Conservation (phyloP, 2,329 filamentous ascomycete genomes). For the Penicillium occitanis region DNA sequence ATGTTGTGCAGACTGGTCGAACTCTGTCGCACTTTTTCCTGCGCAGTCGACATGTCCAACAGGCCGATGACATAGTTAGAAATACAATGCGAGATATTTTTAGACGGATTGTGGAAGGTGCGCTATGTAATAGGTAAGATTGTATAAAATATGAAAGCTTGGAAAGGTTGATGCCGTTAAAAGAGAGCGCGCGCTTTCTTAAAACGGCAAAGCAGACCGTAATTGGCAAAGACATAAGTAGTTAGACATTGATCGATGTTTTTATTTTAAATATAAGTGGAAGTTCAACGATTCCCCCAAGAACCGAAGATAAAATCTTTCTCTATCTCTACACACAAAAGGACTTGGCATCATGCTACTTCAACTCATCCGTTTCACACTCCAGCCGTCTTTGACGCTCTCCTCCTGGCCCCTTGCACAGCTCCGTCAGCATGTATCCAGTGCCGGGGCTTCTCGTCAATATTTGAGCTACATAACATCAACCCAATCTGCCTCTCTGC, state of each 20-base stretch:
- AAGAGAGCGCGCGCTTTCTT: not conserved
- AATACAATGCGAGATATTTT: not conserved
- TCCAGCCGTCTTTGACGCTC: not conserved
- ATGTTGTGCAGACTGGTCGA: constrained; percentile 4
- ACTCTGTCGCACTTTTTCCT: constrained; percentile 14
- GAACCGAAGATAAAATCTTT: too few species aligned
- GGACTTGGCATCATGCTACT: not conserved
- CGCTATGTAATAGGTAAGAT: not conserved
- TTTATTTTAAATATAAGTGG: too few species aligned
- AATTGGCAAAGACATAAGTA: too few species aligned
- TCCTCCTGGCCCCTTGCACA: not conserved
- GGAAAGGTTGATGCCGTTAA: not conserved
- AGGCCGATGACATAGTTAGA: not conserved
- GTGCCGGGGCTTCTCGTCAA: not conserved
- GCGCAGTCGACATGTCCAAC: constrained; percentile 14
- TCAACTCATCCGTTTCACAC: not conserved
- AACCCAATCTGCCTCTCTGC: not conserved
- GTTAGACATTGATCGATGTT: too few species aligned
- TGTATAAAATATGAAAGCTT: not conserved
- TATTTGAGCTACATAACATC: not conserved
- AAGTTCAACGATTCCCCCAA: too few species aligned
- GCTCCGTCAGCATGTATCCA: not conserved
- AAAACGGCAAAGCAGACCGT: not conserved
- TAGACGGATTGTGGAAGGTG: not conserved
- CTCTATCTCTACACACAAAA: not conserved